phyloP scores from a whole-genome alignment of 768 basidiomycete species.

The Boletus vinaceobasis region DNA sequence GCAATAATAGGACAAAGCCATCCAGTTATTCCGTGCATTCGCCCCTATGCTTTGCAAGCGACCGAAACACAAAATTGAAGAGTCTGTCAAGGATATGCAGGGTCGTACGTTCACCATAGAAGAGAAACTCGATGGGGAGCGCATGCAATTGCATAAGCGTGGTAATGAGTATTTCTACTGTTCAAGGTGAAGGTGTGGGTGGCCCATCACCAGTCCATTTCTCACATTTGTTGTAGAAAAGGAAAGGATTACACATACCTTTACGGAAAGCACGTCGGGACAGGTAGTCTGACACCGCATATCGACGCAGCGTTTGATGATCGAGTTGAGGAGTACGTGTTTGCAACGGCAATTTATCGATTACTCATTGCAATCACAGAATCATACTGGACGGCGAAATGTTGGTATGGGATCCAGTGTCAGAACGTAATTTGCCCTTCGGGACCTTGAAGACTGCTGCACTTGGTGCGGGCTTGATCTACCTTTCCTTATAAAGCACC shows the following conservation, averaged over 20 bases:
- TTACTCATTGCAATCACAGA: slow-evolving; percentile 38
- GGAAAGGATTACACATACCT: slow-evolving; percentile 89
- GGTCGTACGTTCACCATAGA: slow-evolving; percentile 82
- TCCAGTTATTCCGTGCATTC: slow-evolving; percentile 83
- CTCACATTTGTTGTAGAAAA: slow-evolving; percentile 50
- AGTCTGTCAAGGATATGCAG: slow-evolving; percentile 82
- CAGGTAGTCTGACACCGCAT: slow-evolving; percentile 84
- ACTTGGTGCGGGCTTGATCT: slow-evolving; percentile 48
- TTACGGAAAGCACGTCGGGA: slow-evolving; percentile 81
- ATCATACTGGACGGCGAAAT: slow-evolving; percentile 97
- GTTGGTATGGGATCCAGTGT: slow-evolving; percentile 95
- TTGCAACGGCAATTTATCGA: neutral
- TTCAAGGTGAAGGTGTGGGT: slow-evolving; percentile 57
- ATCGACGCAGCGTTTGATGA: slow-evolving; percentile 75
- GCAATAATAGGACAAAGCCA: slow-evolving; percentile 67
- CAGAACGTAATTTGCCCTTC: slow-evolving; percentile 86
- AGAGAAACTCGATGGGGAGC: slow-evolving; percentile 96
- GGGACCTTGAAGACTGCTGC: slow-evolving; percentile 94
- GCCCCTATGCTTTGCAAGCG: slow-evolving; percentile 95
- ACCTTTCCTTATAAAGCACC: neutral
- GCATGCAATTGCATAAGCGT: slow-evolving; percentile 92
- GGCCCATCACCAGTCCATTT: neutral
- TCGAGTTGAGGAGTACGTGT: slow-evolving; percentile 74
- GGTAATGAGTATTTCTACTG: slow-evolving; percentile 91
- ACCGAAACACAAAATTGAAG: slow-evolving; percentile 74